Conservation (phyloP, 257 asterid genomes). For the Solanum phureja region DNA sequence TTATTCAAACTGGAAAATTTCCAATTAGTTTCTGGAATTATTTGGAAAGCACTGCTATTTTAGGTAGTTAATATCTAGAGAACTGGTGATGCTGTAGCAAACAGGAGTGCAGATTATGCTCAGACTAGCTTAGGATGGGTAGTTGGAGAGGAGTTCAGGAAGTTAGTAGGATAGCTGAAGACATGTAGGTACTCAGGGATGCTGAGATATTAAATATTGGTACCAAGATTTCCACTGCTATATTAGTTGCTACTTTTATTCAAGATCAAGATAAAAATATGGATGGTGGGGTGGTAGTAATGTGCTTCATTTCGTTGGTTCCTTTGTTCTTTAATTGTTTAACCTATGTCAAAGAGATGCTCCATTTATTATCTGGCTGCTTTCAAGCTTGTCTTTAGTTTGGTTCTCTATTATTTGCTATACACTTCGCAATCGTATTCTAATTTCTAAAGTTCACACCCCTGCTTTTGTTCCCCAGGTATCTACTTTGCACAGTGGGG, state of each 20-base stretch:
- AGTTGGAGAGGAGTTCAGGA: background rate
- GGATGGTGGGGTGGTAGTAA: background rate
- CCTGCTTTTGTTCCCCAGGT: constrained; percentile 35
- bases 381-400: background rate
- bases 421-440: background rate
- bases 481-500: constrained; percentile 94
- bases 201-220: background rate
- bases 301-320: background rate
- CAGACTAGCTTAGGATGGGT: background rate
- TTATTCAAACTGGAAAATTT: background rate
- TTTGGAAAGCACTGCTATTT: background rate
- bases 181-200: background rate
- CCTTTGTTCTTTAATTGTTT: background rate
- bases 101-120: background rate
- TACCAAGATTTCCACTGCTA: background rate
- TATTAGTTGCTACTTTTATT: background rate
- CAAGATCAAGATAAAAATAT: background rate
- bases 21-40: background rate
- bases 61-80: background rate
- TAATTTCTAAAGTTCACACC: background rate
- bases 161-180: background rate
- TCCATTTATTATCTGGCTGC: background rate
- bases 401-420: background rate
- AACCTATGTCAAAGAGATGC: background rate
- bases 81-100: background rate